phyloP scores from a whole-genome alignment of 495 filamentous ascomycete genomes.

The Aspergillus conjunctus region DNA sequence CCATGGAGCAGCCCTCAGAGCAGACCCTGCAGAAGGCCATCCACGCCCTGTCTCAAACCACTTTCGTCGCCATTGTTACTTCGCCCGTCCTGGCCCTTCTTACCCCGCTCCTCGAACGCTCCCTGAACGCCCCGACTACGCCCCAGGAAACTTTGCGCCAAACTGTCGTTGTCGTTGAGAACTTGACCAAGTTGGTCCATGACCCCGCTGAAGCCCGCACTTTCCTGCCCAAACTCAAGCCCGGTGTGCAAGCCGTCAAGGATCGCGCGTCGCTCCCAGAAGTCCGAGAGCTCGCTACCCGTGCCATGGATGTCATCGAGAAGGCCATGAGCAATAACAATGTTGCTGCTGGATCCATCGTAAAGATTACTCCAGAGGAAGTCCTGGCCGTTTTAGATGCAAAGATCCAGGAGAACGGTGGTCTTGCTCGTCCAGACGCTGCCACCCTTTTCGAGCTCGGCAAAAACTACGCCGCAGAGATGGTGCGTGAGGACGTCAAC shows the following conservation, averaged over 20 bases:
- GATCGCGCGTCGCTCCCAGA: constrained; percentile 90
- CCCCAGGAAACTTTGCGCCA: constrained; percentile 94
- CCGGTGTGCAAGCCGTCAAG: constrained; percentile 86
- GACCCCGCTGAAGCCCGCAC: constrained; percentile 94
- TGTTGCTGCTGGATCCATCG: constrained; percentile 59
- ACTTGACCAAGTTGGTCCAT: constrained; percentile 97
- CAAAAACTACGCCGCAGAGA: constrained; percentile 75
- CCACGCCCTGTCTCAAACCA: constrained; percentile 96
- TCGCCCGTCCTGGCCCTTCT: constrained; percentile 98
- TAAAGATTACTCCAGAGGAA: constrained; percentile 72
- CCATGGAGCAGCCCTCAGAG: constrained; percentile 92
- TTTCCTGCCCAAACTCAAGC: constrained; percentile 94
- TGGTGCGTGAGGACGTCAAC: constrained; percentile 90
- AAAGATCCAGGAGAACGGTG: constrained; percentile 70
- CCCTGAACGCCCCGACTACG: constrained; percentile 85
- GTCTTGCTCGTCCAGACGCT: constrained; percentile 59
- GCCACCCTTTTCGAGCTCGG: constrained; percentile 64
- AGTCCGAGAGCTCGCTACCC: constrained; percentile 84
- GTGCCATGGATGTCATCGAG: constrained; percentile 84
- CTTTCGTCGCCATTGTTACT: constrained; percentile 94
- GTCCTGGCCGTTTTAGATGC: constrained; percentile 73
- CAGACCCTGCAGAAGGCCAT: constrained; percentile 91
- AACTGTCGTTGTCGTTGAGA: constrained; percentile 97
- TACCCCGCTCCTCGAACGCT: constrained; percentile 90
- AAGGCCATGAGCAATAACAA: constrained; percentile 83